Evolutionary conservation across 2,329 filamentous ascomycete genomes (phyloP), one percentile per base, ranked within the genome.

Genomic region (Sclerotinia glacialis): DNA sequence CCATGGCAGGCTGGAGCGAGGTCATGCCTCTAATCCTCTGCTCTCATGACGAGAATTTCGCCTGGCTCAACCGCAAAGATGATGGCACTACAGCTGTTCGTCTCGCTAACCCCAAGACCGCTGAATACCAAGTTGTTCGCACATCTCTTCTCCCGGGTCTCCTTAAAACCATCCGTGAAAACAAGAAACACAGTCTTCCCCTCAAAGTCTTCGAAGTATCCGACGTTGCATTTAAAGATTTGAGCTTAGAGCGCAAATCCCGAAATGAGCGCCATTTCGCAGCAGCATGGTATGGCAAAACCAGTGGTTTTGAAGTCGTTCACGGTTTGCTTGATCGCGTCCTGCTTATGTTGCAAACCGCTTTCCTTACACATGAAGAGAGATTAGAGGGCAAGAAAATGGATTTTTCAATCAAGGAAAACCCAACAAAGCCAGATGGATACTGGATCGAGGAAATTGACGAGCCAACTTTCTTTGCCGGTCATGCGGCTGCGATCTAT

Each of bases 11-110:
- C 68, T 99, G 95, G 95, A 89, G 87, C 65, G 95, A 99, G 81
- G 94, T 97, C 66, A 89, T 99, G 86, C 94, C 95, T 34, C 84
- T 99, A 37, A 98, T 97, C 72, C 86, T 99, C 65, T 99, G 95
- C 83, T 96, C 92, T 55, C 93, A 97, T 78, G 94, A 98, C 76
- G 95, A 99, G 83, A 99, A 99, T 82, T 99, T 98, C 78, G 89
- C 85, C 68, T 97, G 92, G 90, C 83, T 99, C 62, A 97, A 97
- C 80, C 89, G 93, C 76, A 88, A 88, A 76, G 93, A 97, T 72
- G 91, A 96, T 74, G 92, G 92, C 70, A 89, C 85, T 67, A 92
- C 89, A 0, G 93, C 92, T 37, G 87, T 97, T 72, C 89, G 87
- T 73, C 88, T 97, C 50, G 91, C 91, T 70, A 97, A 97, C 78